Conservation (phyloP, 148 eudicot species). For the Bassia scoparia region DNA sequence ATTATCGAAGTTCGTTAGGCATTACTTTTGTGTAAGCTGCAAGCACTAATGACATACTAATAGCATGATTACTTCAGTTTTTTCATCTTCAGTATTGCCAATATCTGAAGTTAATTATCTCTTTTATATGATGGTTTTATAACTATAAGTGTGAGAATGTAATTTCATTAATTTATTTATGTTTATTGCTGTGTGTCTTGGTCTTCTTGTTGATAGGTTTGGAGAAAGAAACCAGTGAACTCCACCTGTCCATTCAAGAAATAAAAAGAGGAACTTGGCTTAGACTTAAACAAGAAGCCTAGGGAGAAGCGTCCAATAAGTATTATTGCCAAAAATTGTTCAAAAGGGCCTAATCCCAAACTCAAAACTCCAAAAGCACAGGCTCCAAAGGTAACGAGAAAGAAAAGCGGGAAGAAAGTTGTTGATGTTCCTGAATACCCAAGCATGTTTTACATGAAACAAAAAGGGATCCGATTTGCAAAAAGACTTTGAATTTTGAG, state of each 20-base stretch:
- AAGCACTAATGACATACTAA: too few relatives aligned
- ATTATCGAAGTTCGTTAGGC: too few relatives aligned
- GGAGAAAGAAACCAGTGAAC: background rate
- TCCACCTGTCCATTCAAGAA: background rate
- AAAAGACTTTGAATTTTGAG: slow-evolving; percentile 10
- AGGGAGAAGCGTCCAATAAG: slow-evolving; percentile 24
- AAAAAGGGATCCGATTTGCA: background rate
- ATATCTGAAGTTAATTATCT: too few relatives aligned
- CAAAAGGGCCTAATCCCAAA: slow-evolving; percentile 9
- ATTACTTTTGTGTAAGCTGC: too few relatives aligned
- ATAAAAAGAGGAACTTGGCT: slow-evolving; percentile 10
- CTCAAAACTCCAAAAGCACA: slow-evolving; percentile 14
- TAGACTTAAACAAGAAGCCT: slow-evolving; percentile 5
- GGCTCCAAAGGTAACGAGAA: background rate
- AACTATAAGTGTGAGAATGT: too few relatives aligned
- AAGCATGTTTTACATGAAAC: background rate
- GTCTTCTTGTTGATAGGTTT: background rate
- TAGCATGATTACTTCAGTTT: too few relatives aligned
- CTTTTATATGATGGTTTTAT: too few relatives aligned
- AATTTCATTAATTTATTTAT: too few relatives aligned
- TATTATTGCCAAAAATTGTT: slow-evolving; percentile 27
- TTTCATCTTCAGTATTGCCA: too few relatives aligned
- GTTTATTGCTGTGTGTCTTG: too few relatives aligned
- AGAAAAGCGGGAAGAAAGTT: background rate
- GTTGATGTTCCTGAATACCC: background rate